Evolutionary conservation across 2,329 filamentous ascomycete genomes (phyloP), one percentile per base, ranked within the genome.

Genomic region (Furcasterigmium sp.): DNA sequence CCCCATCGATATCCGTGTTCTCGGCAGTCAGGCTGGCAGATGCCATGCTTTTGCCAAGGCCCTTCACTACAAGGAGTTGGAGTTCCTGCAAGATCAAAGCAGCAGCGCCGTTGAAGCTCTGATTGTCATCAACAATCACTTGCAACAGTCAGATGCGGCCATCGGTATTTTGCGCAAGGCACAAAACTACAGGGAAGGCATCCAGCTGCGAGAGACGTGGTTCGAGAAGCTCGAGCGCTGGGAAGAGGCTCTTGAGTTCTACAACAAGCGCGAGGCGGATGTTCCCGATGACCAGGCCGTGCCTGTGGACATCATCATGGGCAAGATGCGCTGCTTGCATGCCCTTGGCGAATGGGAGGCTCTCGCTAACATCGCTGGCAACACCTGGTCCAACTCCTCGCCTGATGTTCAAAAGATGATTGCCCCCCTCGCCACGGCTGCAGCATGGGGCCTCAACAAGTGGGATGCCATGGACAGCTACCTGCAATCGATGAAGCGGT

Each of bases 401-500:
- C 78, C 85, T 5, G 93, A 97, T 49, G 84, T 96, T 46, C 87
- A 93, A 56, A 84, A 91, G 52, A 82, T 85, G 46, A 95, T 99
- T 60, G 93, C 93, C 23, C 91, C 91, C 42, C 76, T 98, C 35
- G 93, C 93, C 23, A 95, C 94, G 5, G 91, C 91, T 5, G 93
- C 93, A 30, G 91, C 94, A 13, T 99, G 93, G 93, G 91, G 91
- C 43, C 77, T 95, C 50, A 86, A 87, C 48, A 94, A 97, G 60
- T 99, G 94, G 87, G 91, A 97, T 54, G 80, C 91, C 14, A 98
- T 99, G 93, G 93, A 98, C 62, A 90, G 86, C 44, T 99, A 98
- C 57, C 76, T 99, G 20, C 85, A 85, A 50, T 93, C 93, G 20
- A 95, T 99, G 83, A 96, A 95, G 67, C 79, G 89, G 30, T 79